These are phyloP conservation scores for Acanthamoeba polyphaga DNA, from an alignment of 208 protist genomes.

Conservation along the genomic window DNA sequence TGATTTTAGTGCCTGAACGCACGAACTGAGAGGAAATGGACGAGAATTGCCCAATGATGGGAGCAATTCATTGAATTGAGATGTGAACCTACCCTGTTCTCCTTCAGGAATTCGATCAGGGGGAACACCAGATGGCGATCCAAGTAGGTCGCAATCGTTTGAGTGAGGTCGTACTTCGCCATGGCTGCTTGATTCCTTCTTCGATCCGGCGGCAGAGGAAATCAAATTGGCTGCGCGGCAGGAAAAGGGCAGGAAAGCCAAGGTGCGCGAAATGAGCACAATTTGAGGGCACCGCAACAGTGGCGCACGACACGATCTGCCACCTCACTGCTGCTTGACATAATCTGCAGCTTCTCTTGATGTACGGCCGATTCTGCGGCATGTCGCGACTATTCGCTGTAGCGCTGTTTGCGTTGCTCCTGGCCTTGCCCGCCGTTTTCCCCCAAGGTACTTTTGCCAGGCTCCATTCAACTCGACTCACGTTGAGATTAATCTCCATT, in stretches of 20 bases:
- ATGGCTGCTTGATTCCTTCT: not conserved
- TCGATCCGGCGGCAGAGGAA: not conserved
- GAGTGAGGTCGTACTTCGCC: conserved; percentile 68
- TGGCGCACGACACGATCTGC: not conserved
- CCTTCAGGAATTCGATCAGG: conserved; percentile 85
- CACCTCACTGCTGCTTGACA: not conserved
- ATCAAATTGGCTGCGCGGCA: not conserved
- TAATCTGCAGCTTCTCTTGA: not conserved
- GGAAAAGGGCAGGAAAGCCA: not conserved
- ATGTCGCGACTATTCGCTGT: conserved; percentile 13
- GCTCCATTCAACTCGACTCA: not conserved
- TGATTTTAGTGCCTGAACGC: not conserved
- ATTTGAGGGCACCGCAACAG: not conserved
- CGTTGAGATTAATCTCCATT: not conserved
- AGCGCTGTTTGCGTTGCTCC: not conserved
- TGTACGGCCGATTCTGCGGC: not conserved
- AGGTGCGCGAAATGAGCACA: not conserved
- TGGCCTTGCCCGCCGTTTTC: not conserved
- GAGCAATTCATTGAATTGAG: conserved; percentile 23
- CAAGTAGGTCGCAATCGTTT: conserved; percentile 77
- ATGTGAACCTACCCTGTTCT: conserved; percentile 61
- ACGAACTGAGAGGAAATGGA: not conserved
- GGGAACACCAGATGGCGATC: conserved; percentile 89
- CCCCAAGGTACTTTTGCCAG: not conserved
- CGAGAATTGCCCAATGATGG: conserved; percentile 26